A percentile compares a stretch with the other conserved stretches of the same genome.
Evolutionary conservation across 345 rosid species (phyloP).

Genomic region (Psidium guajava): DNA sequence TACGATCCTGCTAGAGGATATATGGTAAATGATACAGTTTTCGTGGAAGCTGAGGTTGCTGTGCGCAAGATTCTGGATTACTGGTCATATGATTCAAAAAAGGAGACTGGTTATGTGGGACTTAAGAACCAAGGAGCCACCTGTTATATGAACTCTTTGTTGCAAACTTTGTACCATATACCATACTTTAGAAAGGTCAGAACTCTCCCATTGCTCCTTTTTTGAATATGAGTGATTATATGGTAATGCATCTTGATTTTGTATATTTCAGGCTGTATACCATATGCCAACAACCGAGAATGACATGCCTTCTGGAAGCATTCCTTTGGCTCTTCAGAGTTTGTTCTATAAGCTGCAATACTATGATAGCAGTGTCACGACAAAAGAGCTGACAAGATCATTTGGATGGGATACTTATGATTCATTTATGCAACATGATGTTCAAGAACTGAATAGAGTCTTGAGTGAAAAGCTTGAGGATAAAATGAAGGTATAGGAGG

Average conservation of each 20-base stretch:
- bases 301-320: slow-evolving; percentile 90
- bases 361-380: slow-evolving; percentile 85
- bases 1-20: slow-evolving; percentile 81
- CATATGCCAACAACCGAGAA: slow-evolving; percentile 99
- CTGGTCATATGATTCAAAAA: slow-evolving; percentile 94
- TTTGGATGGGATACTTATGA: slow-evolving; percentile 99
- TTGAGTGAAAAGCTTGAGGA: slow-evolving; percentile 91
- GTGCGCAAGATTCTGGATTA: slow-evolving; percentile 81
- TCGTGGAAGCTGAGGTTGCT: slow-evolving; percentile 91
- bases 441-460: slow-evolving; percentile 95
- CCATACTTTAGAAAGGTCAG: slow-evolving; percentile 92
- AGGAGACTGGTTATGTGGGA: slow-evolving; percentile 98
- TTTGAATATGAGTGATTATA: background rate
- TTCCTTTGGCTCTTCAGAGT: slow-evolving; percentile 95
- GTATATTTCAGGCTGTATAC: slow-evolving; percentile 71
- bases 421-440: slow-evolving; percentile 99
- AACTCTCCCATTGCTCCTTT: slow-evolving; percentile 1
- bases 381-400: slow-evolving; percentile 88
- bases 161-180: slow-evolving; percentile 80
- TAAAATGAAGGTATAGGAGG: slow-evolving; percentile 74
- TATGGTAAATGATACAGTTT: slow-evolving; percentile 59
- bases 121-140: slow-evolving; percentile 99
- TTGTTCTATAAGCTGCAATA: slow-evolving; percentile 95
- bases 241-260: background rate
- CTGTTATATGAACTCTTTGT: slow-evolving; percentile 95